Evolutionary conservation across 768 basidiomycete species (phyloP).

Genomic region (Cystofilobasidium bisporidii): DNA sequence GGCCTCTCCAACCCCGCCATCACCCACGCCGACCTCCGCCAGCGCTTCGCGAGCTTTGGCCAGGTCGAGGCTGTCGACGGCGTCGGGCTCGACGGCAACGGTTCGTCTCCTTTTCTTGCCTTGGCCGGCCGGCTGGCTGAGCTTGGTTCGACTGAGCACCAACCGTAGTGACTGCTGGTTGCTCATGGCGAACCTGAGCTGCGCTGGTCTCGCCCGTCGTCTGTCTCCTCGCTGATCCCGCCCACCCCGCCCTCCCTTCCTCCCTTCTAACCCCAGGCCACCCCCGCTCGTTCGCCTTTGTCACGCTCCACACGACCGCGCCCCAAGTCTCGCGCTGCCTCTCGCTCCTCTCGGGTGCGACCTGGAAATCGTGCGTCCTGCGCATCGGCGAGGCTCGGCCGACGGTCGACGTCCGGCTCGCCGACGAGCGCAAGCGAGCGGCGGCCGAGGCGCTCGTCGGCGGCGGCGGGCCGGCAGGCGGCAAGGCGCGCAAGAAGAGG

Average conservation of each 20-base stretch:
- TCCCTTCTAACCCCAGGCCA: background rate
- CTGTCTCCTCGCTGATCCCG: background rate
- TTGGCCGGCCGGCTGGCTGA: no score
- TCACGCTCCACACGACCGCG: constrained; percentile 18
- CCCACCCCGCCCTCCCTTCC: background rate
- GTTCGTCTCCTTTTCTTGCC: constrained; percentile 8
- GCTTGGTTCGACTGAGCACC: no score
- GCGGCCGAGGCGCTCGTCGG: constrained; percentile 2
- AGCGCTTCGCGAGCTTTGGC: constrained; percentile 23
- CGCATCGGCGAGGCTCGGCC: constrained; percentile 24
- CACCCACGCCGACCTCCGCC: constrained; percentile 22
- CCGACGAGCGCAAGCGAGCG: constrained; percentile 17
- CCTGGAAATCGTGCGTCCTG: constrained; percentile 25
- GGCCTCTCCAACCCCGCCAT: constrained; percentile 26
- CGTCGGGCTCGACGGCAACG: constrained; percentile 25
- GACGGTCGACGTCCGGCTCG: constrained; percentile 13
- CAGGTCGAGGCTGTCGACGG: constrained; percentile 19
- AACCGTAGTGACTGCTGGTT: no score
- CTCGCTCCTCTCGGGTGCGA: constrained; percentile 25
- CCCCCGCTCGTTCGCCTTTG: constrained; percentile 23
- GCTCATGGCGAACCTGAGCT: background rate
- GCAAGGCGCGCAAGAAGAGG: constrained; percentile 12
- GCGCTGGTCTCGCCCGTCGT: background rate
- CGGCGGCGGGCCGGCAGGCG: background rate
- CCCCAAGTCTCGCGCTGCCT: constrained; percentile 18